A percentile compares a stretch with the other conserved stretches of the same genome.
Evolutionary conservation across 495 filamentous ascomycete species (phyloP).

Genomic region (Astrothelium macrocarpum): DNA sequence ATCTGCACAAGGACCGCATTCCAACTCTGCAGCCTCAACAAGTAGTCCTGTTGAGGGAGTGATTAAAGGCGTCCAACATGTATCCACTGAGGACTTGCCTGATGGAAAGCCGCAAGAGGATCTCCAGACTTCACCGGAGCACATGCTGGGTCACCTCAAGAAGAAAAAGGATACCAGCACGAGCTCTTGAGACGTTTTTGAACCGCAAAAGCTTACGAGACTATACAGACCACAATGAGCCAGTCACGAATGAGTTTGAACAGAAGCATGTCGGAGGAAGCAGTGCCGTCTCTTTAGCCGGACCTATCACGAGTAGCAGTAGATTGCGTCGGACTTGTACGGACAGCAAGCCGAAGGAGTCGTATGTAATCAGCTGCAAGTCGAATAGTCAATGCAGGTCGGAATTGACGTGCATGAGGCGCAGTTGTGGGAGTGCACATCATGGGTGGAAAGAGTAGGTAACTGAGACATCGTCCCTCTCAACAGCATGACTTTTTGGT

Average conservation of each 20-base stretch:
- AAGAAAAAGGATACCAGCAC: slow-evolving; percentile 3
- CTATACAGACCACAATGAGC: not conserved
- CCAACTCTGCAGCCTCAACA: not conserved
- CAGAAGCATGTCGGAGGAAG: not conserved
- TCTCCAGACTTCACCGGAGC: slow-evolving; percentile 4
- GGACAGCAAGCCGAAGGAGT: not conserved
- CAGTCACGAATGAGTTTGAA: not conserved
- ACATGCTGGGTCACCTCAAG: not conserved
- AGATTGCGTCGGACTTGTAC: not conserved
- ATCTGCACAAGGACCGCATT: not conserved
- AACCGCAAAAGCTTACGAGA: not conserved
- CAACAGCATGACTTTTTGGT: not conserved
- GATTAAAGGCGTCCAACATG: slow-evolving; percentile 8
- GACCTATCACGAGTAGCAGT: not conserved
- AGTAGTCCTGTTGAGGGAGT: slow-evolving; percentile 3
- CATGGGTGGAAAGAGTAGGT: not conserved
- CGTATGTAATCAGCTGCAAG: not conserved
- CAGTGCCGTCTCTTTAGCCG: not conserved
- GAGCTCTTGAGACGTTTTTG: not conserved
- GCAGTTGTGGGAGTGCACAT: not conserved
- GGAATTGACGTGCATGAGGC: not conserved
- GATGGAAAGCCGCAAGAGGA: slow-evolving; percentile 10
- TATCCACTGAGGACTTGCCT: slow-evolving; percentile 10
- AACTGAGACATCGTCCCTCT: not conserved
- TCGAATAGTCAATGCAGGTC: not conserved